phyloP scores from a whole-genome alignment of 176 grass and related monocot genomes.

The Phyllostachys edulis region DNA sequence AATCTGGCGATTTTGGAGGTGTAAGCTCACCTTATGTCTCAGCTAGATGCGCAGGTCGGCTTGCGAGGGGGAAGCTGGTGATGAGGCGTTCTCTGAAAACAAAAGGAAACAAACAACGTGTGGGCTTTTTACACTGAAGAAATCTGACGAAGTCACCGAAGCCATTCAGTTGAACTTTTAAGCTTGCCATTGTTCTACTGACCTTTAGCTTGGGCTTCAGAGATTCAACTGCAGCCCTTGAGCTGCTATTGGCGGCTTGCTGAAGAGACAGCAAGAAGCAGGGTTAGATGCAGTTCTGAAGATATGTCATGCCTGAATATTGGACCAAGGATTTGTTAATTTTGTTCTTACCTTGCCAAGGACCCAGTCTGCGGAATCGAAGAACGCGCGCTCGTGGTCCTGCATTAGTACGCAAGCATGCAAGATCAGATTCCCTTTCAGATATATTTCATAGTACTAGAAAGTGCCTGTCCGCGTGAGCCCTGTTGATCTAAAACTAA shows the following conservation, averaged over 20 bases:
- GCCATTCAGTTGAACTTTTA: background rate
- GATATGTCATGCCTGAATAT: background rate
- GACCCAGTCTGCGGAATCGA: slow-evolving; percentile 90
- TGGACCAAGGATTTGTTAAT: background rate
- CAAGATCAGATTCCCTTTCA: background rate
- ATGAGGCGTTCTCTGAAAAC: slow-evolving; percentile 77
- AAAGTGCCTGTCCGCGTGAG: background rate
- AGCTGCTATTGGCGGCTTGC: slow-evolving; percentile 72
- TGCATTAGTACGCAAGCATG: slow-evolving; percentile 29
- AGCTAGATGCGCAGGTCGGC: slow-evolving; percentile 71
- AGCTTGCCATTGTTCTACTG: background rate
- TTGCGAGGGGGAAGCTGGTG: slow-evolving; percentile 87
- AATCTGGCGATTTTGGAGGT: background rate
- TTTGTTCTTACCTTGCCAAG: slow-evolving; percentile 68
- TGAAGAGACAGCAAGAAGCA: slow-evolving; percentile 25
- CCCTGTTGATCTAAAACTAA: background rate
- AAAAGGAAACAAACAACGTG: background rate
- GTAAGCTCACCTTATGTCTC: slow-evolving; percentile 38
- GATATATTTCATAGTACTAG: background rate
- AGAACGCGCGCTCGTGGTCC: slow-evolving; percentile 87
- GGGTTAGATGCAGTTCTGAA: slow-evolving; percentile 10
- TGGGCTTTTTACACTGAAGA: background rate
- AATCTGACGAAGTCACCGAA: background rate
- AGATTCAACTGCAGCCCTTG: slow-evolving; percentile 55
- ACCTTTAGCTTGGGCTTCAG: slow-evolving; percentile 97